A percentile compares a stretch with the other conserved stretches of the same genome.
Conservation (phyloP, 2,329 filamentous ascomycete genomes). For the Sporothrix variecibatus region DNA sequence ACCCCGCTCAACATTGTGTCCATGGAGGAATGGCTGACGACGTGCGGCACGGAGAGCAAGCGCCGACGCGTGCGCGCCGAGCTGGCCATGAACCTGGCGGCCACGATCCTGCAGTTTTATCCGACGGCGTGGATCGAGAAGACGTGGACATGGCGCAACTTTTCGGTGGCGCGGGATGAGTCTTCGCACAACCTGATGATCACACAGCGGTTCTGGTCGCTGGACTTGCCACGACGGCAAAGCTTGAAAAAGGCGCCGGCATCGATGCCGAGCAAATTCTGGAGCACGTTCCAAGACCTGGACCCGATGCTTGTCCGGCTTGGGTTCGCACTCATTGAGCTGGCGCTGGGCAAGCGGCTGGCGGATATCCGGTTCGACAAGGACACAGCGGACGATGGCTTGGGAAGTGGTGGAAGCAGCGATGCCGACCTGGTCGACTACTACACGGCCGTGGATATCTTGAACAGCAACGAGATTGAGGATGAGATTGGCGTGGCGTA, state of each 20-base stretch:
- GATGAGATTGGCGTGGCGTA: constrained; percentile 30
- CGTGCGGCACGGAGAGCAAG: constrained; percentile 26
- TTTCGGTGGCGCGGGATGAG: constrained; percentile 26
- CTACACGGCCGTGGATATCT: constrained; percentile 29
- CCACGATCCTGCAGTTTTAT: constrained; percentile 30
- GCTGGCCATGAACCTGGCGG: constrained; percentile 29
- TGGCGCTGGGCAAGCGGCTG: constrained; percentile 27
- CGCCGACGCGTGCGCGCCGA: constrained; percentile 27
- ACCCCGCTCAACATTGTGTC: constrained; percentile 24
- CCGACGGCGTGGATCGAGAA: constrained; percentile 31
- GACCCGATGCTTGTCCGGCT: constrained; percentile 32
- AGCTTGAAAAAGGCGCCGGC: constrained; percentile 18
- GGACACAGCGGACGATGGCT: neutral
- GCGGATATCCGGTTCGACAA: constrained; percentile 25
- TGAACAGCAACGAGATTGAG: constrained; percentile 30
- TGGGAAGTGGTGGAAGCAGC: neutral
- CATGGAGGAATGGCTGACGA: constrained; percentile 30
- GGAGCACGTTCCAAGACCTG: constrained; percentile 27
- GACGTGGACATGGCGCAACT: constrained; percentile 31
- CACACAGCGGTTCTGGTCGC: constrained; percentile 30
- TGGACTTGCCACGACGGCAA: constrained; percentile 19
- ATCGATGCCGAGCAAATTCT: constrained; percentile 25
- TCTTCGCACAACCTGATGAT: constrained; percentile 27
- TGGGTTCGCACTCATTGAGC: constrained; percentile 30
- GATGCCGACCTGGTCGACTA: constrained; percentile 30